Base-by-base conservation (phyloP, 768 basidiomycete species). In the Amanita phalloides region DNA sequence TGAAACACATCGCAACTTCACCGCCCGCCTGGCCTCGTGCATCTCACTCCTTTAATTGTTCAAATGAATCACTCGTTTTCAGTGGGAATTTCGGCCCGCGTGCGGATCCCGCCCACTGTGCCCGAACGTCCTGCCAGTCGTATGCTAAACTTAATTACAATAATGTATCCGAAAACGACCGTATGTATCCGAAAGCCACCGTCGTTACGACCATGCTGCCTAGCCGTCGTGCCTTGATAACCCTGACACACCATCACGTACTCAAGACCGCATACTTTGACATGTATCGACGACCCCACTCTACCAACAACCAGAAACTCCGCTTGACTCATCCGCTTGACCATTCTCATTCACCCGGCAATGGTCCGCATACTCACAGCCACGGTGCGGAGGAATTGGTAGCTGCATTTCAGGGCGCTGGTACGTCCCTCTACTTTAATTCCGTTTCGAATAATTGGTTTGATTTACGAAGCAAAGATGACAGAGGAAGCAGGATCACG, bases 401-500 rank as follows among this genome's bases (percentile, higher is more conserved):
- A 47, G 74, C 81, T 35, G 82, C 84, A 0, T 67, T 88, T 50
- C 69, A 79, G 55, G 84, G 86, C 49, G 68, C 73, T 64, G 81
- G 86, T 86, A 57, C 37, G 79, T 63, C 37, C 4, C 21, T 37
- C 48, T 35, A 9, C 17, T 13, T n/a, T 42, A 6, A 32, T 30
- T 37, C 49, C 21, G 43, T 51, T 28, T 11, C 48, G 39, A 38
- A 20, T 45, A 45, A 48, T 11, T 25, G 17, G 13, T 25, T 23
- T 38, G 46, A 36, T 43, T 52, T 9, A 49, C 25, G 17, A 49
- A 36, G 53, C 53, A 14, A 57, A 89, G 90, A 80, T 41, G 90
- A 93, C 67, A 71, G 81, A 56, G 92, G 93, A 21, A 86, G 81
- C 55, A 78, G 76, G 51, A 86, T 95, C 60, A 95, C 92, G 5